Evolutionary conservation across 768 basidiomycete genomes (phyloP), one percentile per base, ranked within the genome.

Genomic region (Calvatia gigantea): DNA sequence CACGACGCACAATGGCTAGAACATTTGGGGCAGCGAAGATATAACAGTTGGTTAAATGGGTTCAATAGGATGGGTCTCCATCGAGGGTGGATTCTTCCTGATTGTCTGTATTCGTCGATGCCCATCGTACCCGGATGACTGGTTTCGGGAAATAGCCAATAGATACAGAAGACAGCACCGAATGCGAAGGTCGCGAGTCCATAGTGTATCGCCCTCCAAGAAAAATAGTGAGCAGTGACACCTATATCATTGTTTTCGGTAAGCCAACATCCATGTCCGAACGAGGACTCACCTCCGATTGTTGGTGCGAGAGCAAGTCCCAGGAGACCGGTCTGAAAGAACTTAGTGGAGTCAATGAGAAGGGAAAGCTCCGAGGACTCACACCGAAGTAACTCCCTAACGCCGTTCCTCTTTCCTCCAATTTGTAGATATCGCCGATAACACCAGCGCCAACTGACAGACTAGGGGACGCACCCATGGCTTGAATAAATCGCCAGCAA

Each of bases 401-500:
- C 0, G 82, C 83, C 2, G 75, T 70, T 7, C 75, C 83, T 32
- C 85, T 70, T 60, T 87, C 81, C 51, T 87, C 86, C 2, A 86
- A 62, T 49, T 67, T 76, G 65, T 86, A 87, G 3, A 89, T 83
- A 61, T 88, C 86, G 0, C 82, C 83, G 19, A 87, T 83, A 2
- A 83, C 78, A 1, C 79, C 87, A 1, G 77, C 76, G 9, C 78
- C 89, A 53, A 80, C 75, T 23, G 77, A 80, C 65, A 75, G 65
- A 3, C 75, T 81, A 14, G 79, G 80, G 2, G 84, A 79, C 2
- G 82, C 75, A 17, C 88, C 89, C 45, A 87, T 74, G 0, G 84
- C 85, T 64, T 91, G 89, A 0, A 89, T 57, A 31, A 85, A 77
- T 3, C 89, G 75, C 73, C 82, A 86, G 15, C 79, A 67, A 62